Evolutionary conservation across 2,329 filamentous ascomycete genomes (phyloP).

Genomic region (Herpotrichia juniperi): DNA sequence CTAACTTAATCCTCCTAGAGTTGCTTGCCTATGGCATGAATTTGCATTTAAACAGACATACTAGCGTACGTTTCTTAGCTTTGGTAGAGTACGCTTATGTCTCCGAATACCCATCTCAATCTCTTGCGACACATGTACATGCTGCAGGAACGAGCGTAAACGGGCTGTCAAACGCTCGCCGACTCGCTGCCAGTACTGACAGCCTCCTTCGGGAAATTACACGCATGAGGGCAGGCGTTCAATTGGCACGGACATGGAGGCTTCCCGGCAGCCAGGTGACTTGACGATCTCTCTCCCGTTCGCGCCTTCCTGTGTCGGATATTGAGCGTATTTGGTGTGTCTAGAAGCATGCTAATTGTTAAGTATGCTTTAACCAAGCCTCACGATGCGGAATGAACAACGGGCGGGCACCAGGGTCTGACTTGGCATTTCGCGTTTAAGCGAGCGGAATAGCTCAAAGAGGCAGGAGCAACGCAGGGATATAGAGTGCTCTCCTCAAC

Average conservation of each 20-base stretch:
- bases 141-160: background rate
- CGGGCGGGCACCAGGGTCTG: background rate
- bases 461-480: constrained; percentile 14
- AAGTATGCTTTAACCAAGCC: background rate
- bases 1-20: no score
- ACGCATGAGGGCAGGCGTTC: background rate
- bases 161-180: background rate
- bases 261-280: background rate
- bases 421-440: background rate
- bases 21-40: no score
- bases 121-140: background rate
- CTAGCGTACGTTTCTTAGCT: background rate
- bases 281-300: background rate
- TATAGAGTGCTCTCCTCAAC: constrained; percentile 7
- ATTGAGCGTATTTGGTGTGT: background rate
- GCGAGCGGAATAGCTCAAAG: background rate
- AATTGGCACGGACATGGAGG: background rate
- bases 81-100: no score
- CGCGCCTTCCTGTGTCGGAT: no score
- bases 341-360: background rate
- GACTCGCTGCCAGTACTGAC: background rate
- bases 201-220: background rate
- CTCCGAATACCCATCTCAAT: background rate
- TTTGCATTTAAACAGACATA: background rate
- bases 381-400: background rate